Evolutionary conservation across 225 moss, liverwort and hornwort species (phyloP), one percentile per base, ranked within the genome.

Genomic region (Marchantia polymorpha): DNA sequence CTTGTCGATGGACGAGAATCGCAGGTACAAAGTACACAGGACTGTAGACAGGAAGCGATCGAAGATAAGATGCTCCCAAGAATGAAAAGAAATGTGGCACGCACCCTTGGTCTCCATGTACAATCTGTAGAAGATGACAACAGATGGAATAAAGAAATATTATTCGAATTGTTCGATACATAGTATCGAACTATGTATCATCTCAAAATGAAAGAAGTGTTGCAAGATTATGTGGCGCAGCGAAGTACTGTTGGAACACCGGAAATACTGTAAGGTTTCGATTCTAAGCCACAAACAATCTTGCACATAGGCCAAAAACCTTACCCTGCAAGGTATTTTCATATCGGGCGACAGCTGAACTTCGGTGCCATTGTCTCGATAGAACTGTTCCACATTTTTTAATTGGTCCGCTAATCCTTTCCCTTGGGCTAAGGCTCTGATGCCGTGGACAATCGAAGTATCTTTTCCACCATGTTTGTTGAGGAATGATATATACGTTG

Each of bases 1-100:
- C 93, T 85, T 86, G 86, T 54, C 97, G 93, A 86, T 97, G 97
- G 88, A 97, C 97, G 80, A 97, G 88, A 83, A 97, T 91, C 47
- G 97, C 93, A 84, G 94, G 94, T 72, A 94, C 97, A 70, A 97
- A 84, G 81, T 97, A 94, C 7, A 97, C 94, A 64, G 97, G 97
- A 48, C 93, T 76, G 80, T 97, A 97, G 58, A 97, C 97, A 67
- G 97, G 94, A 78, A 97, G 82, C 14, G 97, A 88, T 77, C 97
- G 88, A 26, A 97, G 81, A 84, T 97, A 97, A 71, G 97, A 83
- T 64, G 78, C 83, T 78, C 70, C 81, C 86, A 92, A 80, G 79
- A 91, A 97, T 17, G 90, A 86, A 75, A 97, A 83, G 77, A 93
- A 74, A 85, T 97, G 97, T 30, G 90, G 82, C 47, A 81, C 79